Conservation (phyloP, 2,329 filamentous ascomycete genomes). For the Mollisiaceae sp. region DNA sequence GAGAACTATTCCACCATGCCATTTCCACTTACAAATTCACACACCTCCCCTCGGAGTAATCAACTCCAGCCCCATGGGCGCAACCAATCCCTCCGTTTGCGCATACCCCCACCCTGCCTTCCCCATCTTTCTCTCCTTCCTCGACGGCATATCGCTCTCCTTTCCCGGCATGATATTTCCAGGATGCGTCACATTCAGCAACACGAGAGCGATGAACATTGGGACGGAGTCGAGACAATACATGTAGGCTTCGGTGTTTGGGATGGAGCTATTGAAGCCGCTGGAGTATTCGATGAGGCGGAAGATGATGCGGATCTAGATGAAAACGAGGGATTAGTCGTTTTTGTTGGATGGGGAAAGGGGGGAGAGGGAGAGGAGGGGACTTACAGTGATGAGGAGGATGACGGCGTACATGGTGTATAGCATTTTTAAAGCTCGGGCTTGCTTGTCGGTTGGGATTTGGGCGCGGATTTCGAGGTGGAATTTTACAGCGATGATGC, state of each 20-base stretch:
- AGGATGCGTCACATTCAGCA: conserved; percentile 47
- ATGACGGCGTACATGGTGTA: conserved; percentile 46
- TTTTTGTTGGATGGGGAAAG: conserved; percentile 12
- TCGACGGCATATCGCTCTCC: conserved; percentile 40
- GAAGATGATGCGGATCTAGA: conserved; percentile 55
- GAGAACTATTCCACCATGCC: too few relatives aligned
- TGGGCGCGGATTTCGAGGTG: conserved; percentile 36
- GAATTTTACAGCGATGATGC: conserved; percentile 46
- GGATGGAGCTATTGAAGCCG: conserved; percentile 44
- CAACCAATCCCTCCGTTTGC: neutral
- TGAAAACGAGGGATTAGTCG: conserved; percentile 20
- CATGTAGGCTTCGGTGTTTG: conserved; percentile 40
- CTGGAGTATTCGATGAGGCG: conserved; percentile 57
- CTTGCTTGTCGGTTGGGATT: neutral
- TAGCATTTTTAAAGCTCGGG: conserved; percentile 31
- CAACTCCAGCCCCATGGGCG: neutral
- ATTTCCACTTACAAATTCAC: too few relatives aligned
- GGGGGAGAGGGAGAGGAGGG: neutral
- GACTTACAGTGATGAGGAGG: conserved; percentile 41
- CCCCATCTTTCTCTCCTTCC: conserved; percentile 24
- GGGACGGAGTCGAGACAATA: conserved; percentile 46
- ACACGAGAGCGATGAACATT: conserved; percentile 46
- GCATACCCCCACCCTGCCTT: neutral
- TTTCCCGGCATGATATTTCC: conserved; percentile 42
- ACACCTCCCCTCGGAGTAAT: neutral